Evolutionary conservation across 768 basidiomycete genomes (phyloP).

Genomic region (Naematelia encephala): DNA sequence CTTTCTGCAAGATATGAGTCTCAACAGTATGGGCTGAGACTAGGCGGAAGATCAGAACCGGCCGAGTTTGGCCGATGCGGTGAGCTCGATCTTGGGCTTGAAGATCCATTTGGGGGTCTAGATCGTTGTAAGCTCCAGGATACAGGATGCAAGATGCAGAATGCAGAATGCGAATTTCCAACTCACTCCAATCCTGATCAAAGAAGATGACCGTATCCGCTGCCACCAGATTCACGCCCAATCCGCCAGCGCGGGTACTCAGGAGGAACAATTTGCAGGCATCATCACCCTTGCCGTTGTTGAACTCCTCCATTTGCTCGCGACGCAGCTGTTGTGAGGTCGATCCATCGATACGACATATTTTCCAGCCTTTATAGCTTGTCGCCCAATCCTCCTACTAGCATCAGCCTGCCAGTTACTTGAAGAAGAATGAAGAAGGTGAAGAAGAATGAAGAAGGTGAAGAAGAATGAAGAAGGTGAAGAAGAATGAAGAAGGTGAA

Average conservation of each 20-base stretch:
- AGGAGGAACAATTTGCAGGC: slow-evolving; percentile 58
- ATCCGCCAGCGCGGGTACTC: slow-evolving; percentile 92
- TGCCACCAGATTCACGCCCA: slow-evolving; percentile 76
- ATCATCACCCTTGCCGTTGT: slow-evolving; percentile 61
- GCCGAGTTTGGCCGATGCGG: slow-evolving; percentile 88
- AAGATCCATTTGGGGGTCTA: slow-evolving; percentile 81
- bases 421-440: neutral
- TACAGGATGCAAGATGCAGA: neutral
- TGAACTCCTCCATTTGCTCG: slow-evolving; percentile 80
- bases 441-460: neutral
- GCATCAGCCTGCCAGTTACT: neutral
- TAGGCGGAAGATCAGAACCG: slow-evolving; percentile 83
- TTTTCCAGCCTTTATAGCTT: slow-evolving; percentile 72
- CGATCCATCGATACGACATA: slow-evolving; percentile 89
- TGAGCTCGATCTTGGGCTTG: slow-evolving; percentile 96
- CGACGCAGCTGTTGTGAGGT: slow-evolving; percentile 77
- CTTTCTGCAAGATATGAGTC: slow-evolving; percentile 82
- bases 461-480: neutral
- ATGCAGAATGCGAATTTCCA: neutral
- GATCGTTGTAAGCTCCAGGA: slow-evolving; percentile 46
- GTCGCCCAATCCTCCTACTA: slow-evolving; percentile 75
- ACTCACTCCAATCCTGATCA: slow-evolving; percentile 79
- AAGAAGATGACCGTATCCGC: slow-evolving; percentile 81
- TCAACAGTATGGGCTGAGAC: slow-evolving; percentile 79
- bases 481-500: neutral